These are phyloP conservation scores for Citrus inodora DNA, from an alignment of 345 rosid genomes.

Conservation along the genomic window DNA sequence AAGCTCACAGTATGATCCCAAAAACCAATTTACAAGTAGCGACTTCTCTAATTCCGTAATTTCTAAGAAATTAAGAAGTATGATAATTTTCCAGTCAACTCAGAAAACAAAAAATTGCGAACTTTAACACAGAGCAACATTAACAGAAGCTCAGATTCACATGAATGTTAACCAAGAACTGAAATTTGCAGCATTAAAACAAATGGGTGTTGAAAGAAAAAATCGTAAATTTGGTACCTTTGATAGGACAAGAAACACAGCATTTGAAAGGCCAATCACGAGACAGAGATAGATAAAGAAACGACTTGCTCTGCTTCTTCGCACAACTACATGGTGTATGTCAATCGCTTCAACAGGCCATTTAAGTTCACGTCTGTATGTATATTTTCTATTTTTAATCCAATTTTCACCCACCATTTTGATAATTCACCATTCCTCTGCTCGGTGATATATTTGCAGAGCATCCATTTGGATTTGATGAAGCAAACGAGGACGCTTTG, in stretches of 20 bases:
- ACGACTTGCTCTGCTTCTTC: slow-evolving; percentile 34
- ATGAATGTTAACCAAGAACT: not conserved
- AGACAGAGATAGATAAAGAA: slow-evolving; percentile 30
- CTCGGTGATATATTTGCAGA: not conserved
- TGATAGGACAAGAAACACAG: slow-evolving; percentile 31
- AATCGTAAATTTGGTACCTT: slow-evolving; percentile 35
- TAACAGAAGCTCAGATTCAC: not conserved
- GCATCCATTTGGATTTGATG: not conserved
- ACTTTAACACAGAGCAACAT: not conserved
- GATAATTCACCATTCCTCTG: slow-evolving; percentile 3
- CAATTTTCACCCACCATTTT: slow-evolving; percentile 37
- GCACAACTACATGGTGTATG: slow-evolving; percentile 52
- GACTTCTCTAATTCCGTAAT: not conserved
- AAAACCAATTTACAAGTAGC: not conserved
- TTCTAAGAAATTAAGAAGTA: not conserved
- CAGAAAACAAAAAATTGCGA: not conserved
- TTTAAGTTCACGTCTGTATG: slow-evolving; percentile 41
- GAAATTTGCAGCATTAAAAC: not conserved
- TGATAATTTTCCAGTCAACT: not conserved
- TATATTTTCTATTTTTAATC: slow-evolving; percentile 36
- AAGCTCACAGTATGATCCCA: not conserved
- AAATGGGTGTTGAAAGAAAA: not conserved
- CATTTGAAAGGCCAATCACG: slow-evolving; percentile 30
- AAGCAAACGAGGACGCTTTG: not conserved
- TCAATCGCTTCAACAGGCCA: slow-evolving; percentile 47